Conservation (phyloP, 768 basidiomycete genomes). For the Serendipita sp. region DNA sequence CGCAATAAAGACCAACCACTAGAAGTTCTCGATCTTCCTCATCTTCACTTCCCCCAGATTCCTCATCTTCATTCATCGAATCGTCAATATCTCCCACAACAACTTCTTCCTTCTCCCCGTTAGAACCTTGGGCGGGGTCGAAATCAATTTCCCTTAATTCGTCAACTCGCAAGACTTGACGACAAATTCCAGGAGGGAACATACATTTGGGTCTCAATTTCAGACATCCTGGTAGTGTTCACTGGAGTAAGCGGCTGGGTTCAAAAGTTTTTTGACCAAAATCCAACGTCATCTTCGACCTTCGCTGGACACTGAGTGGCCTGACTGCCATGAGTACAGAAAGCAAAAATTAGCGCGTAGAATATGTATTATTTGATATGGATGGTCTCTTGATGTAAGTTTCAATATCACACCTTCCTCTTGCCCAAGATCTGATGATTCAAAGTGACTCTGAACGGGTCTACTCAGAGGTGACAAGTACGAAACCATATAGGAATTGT, state of each 20-base stretch:
- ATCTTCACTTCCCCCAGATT: neutral
- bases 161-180: too few species aligned
- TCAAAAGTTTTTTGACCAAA: neutral
- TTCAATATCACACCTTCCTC: neutral
- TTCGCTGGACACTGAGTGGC: neutral
- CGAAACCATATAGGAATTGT: slow-evolving; percentile 14
- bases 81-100: too few species aligned
- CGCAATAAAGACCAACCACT: neutral
- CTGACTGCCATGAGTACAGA: too few species aligned
- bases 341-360: slow-evolving; percentile 16
- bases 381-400: slow-evolving; percentile 31
- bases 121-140: too few species aligned
- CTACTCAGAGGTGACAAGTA: slow-evolving; percentile 68
- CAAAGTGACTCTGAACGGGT: slow-evolving; percentile 47
- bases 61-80: neutral
- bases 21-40: neutral
- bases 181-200: neutral
- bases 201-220: neutral
- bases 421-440: slow-evolving; percentile 44
- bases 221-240: neutral
- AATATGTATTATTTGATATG: slow-evolving; percentile 62
- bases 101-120: too few species aligned
- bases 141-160: too few species aligned
- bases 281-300: neutral
- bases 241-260: neutral